Evolutionary conservation across 2,329 filamentous ascomycete species (phyloP), one percentile per base, ranked within the genome.

Genomic region (Botrytis medusae): DNA sequence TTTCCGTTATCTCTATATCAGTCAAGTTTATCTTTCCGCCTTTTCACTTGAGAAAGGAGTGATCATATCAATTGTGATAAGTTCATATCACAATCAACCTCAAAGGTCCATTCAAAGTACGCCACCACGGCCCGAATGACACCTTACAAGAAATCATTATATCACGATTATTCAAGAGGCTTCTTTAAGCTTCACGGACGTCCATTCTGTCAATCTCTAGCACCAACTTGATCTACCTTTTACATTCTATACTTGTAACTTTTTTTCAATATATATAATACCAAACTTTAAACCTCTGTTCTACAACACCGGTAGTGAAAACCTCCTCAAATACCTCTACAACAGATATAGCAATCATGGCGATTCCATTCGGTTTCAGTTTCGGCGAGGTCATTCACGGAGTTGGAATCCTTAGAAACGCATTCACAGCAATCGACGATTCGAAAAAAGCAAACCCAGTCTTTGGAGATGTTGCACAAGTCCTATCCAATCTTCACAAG

Each of bases 151-250:
- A 69, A 59, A 72, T 48, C 32, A 60, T 51, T 34, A 69, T 61
- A 60, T 25, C 63, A 72, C 71, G 71, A 69, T 72, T 72, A 68
- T 59, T 60, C 71, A 72, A 61, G 71, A 48, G 62, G 63, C 71
- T 72, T 72, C 40, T 67, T 32, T 32, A 67, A 72, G 62, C 62
- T 72, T 72, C 71, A 72, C 62, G 51, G 51, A 40, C 62, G 62
- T 69, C 64, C 62, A 44, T 72, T 51, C 14, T 48, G 62, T 69
- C 62, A 72, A 59, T 72, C 48, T 69, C 57, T 54, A 7, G 54
- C 51, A 68, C 62, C 63, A 34, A 68, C 62, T 57, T 69, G 62
- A 72, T 60, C 18, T 25, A 54, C 25, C 42, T 48, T 60, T 29
- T 48, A 46, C 37, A 69, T 37, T 72, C 42, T 32, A 69, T 68